A percentile compares a stretch with the other conserved stretches of the same genome.
phyloP scores from a whole-genome alignment of 441 rosid species.

The Daphne laureola region DNA sequence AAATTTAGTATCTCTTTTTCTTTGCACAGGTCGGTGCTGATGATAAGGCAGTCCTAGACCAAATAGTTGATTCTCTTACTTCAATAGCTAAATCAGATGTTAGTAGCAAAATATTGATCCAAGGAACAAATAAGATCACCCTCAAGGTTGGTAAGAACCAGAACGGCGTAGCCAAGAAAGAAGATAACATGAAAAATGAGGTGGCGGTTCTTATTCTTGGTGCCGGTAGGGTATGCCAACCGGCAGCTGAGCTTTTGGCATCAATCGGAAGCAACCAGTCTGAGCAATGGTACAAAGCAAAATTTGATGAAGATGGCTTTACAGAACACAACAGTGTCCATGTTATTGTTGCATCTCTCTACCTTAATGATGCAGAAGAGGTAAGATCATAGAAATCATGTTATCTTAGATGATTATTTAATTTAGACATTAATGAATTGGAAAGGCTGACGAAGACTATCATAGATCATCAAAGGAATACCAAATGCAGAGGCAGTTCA shows the following conservation, averaged over 20 bases:
- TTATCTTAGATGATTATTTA: background rate
- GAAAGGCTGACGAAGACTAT: slow-evolving; percentile 10
- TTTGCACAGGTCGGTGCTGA: slow-evolving; percentile 82
- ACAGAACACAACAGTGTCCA: slow-evolving; percentile 45
- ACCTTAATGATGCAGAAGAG: slow-evolving; percentile 90
- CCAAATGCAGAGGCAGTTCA: slow-evolving; percentile 67
- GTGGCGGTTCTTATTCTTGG: slow-evolving; percentile 72
- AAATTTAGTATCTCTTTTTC: slow-evolving; percentile 17
- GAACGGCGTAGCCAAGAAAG: slow-evolving; percentile 31
- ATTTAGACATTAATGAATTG: background rate
- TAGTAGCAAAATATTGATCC: slow-evolving; percentile 22
- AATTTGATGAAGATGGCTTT: slow-evolving; percentile 28
- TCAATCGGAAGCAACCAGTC: slow-evolving; percentile 45
- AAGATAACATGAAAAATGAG: slow-evolving; percentile 27
- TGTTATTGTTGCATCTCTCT: slow-evolving; percentile 81
- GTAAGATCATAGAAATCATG: slow-evolving; percentile 25
- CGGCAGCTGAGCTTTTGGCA: slow-evolving; percentile 77
- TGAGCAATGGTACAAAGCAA: slow-evolving; percentile 34
- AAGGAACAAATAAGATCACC: slow-evolving; percentile 39
- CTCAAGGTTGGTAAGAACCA: slow-evolving; percentile 45
- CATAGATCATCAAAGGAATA: slow-evolving; percentile 69
- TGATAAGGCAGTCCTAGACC: slow-evolving; percentile 64
- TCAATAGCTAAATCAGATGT: slow-evolving; percentile 61
- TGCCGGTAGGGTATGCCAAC: slow-evolving; percentile 91
- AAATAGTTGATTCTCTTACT: slow-evolving; percentile 77